Evolutionary conservation across 139 green algal genomes (phyloP), one percentile per base, ranked within the genome.

Genomic region (Picochlorum sp.): DNA sequence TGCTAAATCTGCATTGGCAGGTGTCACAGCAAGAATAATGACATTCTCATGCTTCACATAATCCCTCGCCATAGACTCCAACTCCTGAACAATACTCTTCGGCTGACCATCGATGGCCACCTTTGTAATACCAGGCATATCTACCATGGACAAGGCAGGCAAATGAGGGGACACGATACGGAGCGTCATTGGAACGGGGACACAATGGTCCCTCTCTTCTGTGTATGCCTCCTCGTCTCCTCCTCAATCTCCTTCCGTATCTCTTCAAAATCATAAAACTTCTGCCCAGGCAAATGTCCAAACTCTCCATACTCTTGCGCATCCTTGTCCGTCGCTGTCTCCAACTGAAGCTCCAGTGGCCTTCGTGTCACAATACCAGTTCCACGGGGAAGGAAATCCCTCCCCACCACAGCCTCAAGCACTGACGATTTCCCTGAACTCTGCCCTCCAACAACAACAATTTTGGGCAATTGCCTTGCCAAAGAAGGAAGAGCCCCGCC

Each of bases 81-180:
- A 85, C 34, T 97, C 90, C 49, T 79, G 63, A 59, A 98, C 91
- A 62, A 98, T 98, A 74, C 72, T 87, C 61, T 81, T 79, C 13
- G 89, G 89, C 84, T 97, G 90, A n/a, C 91, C 88, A 57, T 96
- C 90, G 61, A 96, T 96, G 37, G 92, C 85, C 56, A 97, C 84
- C 78, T 97, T 98, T 34, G 92, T 98, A 45, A 97, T 71, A 51
- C 91, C 89, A 65, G 92, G 92, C 86, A 98, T 95, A 67, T 98
- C 92, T 26, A 98, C 88, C 62, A 98, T 75, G 1, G 90, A 96
- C 24, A 98, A 75, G 66, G 92, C 95, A 30, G 91, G 92, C 56
- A 96, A 86, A 50, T 94, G 73, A 4, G 87, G 84, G 0, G 88
- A 96, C 55, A 86, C 85, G 21, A 98, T 85, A 24, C 84, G 92